Evolutionary conservation across 1,284 basidiomycete species (phyloP), one percentile per base, ranked within the genome.

Genomic region (Inonotus obliquus): DNA sequence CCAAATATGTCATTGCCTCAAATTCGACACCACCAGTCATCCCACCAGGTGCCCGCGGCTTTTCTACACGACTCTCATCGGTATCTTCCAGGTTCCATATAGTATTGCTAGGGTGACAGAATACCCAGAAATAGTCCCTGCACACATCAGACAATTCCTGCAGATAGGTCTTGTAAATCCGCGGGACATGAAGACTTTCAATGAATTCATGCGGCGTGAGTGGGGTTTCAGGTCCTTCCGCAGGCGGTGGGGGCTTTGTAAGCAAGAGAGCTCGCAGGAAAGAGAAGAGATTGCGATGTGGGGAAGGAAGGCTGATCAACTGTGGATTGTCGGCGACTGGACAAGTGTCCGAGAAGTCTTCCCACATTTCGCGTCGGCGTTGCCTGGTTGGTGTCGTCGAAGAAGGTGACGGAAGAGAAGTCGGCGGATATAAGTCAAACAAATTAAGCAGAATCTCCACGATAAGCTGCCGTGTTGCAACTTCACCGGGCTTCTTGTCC

Each of bases 1-100:
- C 94, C 68, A 96, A 85, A 73, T 98, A 98, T 14, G 83, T 83
- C 89, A 98, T 97, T 0, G 96, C 96, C 74, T 99, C 96, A 71
- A 90, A 96, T 72, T 98, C 96, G 10, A 99, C 97, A 10, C 97
- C 96, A 7, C 96, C 97, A 0, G 97, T 98, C 86, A 98, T 98
- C 6, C 96, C 96, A 6, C 94, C 94, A 0, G 97, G 96, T 2
- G 97, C 96, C 39, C 92, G 84, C 2, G 96, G 97, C 68, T 88
- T 91, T 74, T 95, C 93, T 3, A 96, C 92, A 60, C 84, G 84
- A 1, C 78, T 83, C 70, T 93, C 88, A 69, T 98, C 91, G 0
- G 92, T 87, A 67, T 94, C 88, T 4, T 80, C 75, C 27, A 96
- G 76, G 17, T 87, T 79, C 95, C 95, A 98, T 51, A 96, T 87